Conservation (phyloP, 139 green algal species). For the Medakamo hakoo region DNA sequence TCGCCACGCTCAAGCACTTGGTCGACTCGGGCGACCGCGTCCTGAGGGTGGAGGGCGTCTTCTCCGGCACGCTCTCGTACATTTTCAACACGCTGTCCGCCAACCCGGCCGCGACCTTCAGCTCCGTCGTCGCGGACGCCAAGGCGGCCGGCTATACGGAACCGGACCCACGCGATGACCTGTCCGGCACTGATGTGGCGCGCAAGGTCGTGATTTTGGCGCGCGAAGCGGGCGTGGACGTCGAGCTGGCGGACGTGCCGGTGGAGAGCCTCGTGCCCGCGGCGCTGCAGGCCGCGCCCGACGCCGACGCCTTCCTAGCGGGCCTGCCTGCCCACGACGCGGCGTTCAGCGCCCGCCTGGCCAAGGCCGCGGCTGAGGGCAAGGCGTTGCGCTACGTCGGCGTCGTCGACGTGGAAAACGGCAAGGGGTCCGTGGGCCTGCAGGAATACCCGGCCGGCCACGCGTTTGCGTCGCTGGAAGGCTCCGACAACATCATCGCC, state of each 20-base stretch:
- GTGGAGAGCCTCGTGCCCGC: conserved; percentile 75
- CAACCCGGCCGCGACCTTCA: conserved; percentile 37
- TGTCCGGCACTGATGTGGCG: conserved; percentile 84
- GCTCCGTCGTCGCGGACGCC: conserved; percentile 62
- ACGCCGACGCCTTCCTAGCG: conserved; percentile 63
- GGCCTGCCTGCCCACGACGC: conserved; percentile 74
- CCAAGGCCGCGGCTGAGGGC: conserved; percentile 54
- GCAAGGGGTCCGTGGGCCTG: conserved; percentile 74
- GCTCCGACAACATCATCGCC: conserved; percentile 80
- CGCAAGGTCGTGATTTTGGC: conserved; percentile 65
- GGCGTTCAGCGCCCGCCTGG: conserved; percentile 50
- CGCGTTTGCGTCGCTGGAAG: conserved; percentile 71
- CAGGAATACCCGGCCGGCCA: conserved; percentile 64
- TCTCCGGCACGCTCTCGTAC: conserved; percentile 89
- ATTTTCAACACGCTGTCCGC: conserved; percentile 88
- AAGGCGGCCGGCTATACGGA: conserved; percentile 85
- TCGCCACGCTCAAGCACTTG: conserved; percentile 83
- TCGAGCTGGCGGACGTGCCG: conserved; percentile 77
- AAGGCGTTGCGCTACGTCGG: conserved; percentile 89
- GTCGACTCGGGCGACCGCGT: conserved; percentile 80
- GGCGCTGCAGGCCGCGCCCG: conserved; percentile 28
- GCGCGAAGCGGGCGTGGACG: conserved; percentile 58
- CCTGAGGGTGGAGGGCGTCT: conserved; percentile 74
- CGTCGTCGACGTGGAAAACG: conserved; percentile 61
- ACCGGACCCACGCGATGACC: conserved; percentile 87